phyloP scores from a whole-genome alignment of 495 filamentous ascomycete species.

The Astrocystis sublimbata region DNA sequence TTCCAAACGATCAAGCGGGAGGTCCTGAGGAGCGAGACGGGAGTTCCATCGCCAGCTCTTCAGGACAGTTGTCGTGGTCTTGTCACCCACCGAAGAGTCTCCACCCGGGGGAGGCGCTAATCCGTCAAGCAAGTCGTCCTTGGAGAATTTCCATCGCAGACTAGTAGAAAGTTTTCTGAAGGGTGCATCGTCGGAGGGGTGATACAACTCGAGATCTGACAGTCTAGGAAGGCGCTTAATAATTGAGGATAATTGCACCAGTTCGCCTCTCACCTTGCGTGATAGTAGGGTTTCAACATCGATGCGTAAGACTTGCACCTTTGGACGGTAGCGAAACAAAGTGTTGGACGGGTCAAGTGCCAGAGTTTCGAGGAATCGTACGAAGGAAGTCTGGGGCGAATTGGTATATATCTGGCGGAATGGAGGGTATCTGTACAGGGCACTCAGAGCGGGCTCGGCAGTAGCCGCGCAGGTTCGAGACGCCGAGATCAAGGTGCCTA shows the following conservation, averaged over 20 bases:
- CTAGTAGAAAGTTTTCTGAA: constrained; percentile 49
- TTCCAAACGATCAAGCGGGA: constrained; percentile 44
- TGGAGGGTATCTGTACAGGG: constrained; percentile 69
- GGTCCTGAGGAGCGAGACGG: constrained; percentile 55
- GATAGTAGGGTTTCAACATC: constrained; percentile 51
- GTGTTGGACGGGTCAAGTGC: constrained; percentile 23
- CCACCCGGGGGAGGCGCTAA: constrained; percentile 39
- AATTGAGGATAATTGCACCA: constrained; percentile 44
- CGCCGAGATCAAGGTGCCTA: constrained; percentile 61
- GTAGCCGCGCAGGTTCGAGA: constrained; percentile 66
- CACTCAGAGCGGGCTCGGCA: constrained; percentile 71
- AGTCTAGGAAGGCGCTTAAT: constrained; percentile 50
- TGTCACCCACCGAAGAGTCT: constrained; percentile 15
- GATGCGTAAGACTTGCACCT: constrained; percentile 68
- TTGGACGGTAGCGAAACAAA: constrained; percentile 58
- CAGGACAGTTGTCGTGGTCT: constrained; percentile 43
- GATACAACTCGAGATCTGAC: constrained; percentile 55
- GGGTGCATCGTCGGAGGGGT: constrained; percentile 55
- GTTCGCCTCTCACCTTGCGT: constrained; percentile 35
- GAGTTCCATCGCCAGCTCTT: constrained; percentile 78
- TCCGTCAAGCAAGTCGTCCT: constrained; percentile 55
- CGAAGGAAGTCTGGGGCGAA: constrained; percentile 38
- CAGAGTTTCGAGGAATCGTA: constrained; percentile 45
- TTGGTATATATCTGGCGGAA: constrained; percentile 40
- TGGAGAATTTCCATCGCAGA: constrained; percentile 65